Conservation (phyloP, 1,284 basidiomycete species). For the Trichosporon ovoides region DNA sequence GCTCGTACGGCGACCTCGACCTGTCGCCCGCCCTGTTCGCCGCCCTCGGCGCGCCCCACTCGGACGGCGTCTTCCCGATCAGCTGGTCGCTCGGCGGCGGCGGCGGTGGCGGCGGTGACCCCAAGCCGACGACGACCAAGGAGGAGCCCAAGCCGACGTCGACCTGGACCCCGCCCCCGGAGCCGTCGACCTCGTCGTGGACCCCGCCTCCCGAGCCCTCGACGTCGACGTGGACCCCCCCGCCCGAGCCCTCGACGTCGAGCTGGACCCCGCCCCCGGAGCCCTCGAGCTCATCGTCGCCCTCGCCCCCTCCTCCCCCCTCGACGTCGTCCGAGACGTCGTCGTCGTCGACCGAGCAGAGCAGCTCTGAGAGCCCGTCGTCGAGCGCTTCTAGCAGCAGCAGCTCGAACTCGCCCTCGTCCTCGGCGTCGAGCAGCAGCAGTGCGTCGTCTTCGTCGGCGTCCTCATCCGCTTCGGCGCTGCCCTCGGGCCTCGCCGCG, state of each 20-base stretch:
- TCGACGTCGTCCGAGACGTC: not conserved
- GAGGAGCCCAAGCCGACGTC: constrained; percentile 3
- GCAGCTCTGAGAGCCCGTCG: not conserved
- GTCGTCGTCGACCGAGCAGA: not conserved
- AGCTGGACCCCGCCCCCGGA: not conserved
- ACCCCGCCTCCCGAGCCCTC: not conserved
- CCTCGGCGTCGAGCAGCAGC: not conserved
- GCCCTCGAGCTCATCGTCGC: not conserved
- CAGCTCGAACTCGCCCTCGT: too few relatives aligned
- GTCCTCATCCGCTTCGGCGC: not conserved
- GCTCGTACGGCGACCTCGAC: constrained; percentile 63
- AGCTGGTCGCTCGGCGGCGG: constrained; percentile 56
- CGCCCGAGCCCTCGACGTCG: not conserved
- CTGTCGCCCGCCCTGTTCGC: constrained; percentile 68
- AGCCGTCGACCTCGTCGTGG: not conserved
- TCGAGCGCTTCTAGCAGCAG: not conserved
- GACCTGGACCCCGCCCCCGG: not conserved
- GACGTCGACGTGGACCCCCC: not conserved
- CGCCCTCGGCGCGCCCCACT: constrained; percentile 37
- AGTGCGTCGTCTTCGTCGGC: not conserved
- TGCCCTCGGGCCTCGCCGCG: not conserved
- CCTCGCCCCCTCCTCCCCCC: not conserved
- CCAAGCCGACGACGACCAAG: constrained; percentile 4
- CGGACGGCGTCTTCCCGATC: constrained; percentile 57
- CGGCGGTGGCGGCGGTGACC: constrained; percentile 6